A percentile compares a stretch with the other conserved stretches of the same genome.
These are phyloP conservation scores for Ceratobasidium sp. DNA, from an alignment of 1,284 basidiomycete genomes.

Conservation along the genomic window DNA sequence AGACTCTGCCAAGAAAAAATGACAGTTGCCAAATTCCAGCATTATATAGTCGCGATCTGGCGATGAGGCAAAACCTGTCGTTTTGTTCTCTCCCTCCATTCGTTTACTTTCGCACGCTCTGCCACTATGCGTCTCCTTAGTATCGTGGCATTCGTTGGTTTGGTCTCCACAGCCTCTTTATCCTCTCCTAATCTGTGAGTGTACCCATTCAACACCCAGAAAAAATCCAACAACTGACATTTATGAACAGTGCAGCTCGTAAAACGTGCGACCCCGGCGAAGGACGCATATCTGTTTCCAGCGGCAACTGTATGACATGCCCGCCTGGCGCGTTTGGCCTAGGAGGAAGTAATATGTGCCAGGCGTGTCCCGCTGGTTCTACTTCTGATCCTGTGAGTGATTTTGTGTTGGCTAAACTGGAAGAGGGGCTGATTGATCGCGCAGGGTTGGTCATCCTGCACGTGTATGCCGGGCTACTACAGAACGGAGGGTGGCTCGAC, in stretches of 20 bases:
- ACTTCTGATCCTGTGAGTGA: slow-evolving; percentile 1
- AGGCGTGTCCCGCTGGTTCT: slow-evolving; percentile 25
- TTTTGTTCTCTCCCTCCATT: neutral
- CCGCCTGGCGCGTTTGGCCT: neutral
- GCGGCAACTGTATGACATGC: slow-evolving; percentile 16
- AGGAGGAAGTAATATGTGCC: neutral
- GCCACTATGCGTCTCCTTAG: slow-evolving; percentile 32
- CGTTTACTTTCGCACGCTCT: neutral
- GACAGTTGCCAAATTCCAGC: too few relatives aligned
- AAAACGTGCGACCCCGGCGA: neutral
- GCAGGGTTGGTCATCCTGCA: neutral
- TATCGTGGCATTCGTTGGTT: neutral
- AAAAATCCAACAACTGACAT: too few relatives aligned
- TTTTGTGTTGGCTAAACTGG: neutral
- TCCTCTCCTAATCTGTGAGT: neutral
- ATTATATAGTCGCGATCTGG: too few relatives aligned
- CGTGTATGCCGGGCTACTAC: slow-evolving; percentile 6
- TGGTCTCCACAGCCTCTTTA: slow-evolving; percentile 16
- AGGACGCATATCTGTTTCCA: neutral
- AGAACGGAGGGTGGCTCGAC: neutral
- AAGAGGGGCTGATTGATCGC: too few relatives aligned
- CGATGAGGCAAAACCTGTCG: too few relatives aligned
- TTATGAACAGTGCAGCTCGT: neutral
- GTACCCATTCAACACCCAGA: too few relatives aligned
- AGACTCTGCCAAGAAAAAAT: too few relatives aligned